phyloP scores from a whole-genome alignment of 768 basidiomycete species.

The Mycena belliarum region DNA sequence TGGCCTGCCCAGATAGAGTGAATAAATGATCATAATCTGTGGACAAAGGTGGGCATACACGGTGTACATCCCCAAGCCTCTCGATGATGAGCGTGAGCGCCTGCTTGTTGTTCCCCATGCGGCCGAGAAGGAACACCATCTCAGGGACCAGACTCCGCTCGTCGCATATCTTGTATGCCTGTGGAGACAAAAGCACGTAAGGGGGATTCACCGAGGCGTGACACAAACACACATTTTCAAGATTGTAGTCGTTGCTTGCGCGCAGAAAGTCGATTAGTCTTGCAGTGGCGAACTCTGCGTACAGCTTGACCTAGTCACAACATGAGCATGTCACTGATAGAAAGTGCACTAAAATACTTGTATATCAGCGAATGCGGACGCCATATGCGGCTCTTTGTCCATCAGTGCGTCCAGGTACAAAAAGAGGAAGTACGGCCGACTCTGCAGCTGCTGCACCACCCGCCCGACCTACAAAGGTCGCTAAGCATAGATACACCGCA shows the following conservation, averaged over 20 bases:
- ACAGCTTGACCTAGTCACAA: constrained; percentile 70
- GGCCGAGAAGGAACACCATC: constrained; percentile 96
- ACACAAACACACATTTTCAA: constrained; percentile 66
- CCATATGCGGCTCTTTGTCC: constrained; percentile 80
- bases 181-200: not conserved
- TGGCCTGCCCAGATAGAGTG: constrained; percentile 56
- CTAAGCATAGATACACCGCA: not conserved
- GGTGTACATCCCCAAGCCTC: constrained; percentile 86
- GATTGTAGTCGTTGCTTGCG: constrained; percentile 86
- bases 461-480: constrained; percentile 65
- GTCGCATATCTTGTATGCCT: constrained; percentile 89
- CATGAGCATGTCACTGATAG: not conserved
- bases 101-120: constrained; percentile 97
- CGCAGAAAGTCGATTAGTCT: constrained; percentile 90
- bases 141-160: constrained; percentile 87
- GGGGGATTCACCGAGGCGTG: not conserved
- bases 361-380: constrained; percentile 79
- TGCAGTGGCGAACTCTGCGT: constrained; percentile 81
- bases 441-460: constrained; percentile 85
- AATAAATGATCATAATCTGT: not conserved
- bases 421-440: constrained; percentile 80
- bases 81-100: constrained; percentile 95
- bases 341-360: constrained; percentile 51
- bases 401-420: constrained; percentile 91
- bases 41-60: constrained; percentile 48